Evolutionary conservation across 352 stramenopile genomes (phyloP).

Genomic region (Phytophthora capsici): DNA sequence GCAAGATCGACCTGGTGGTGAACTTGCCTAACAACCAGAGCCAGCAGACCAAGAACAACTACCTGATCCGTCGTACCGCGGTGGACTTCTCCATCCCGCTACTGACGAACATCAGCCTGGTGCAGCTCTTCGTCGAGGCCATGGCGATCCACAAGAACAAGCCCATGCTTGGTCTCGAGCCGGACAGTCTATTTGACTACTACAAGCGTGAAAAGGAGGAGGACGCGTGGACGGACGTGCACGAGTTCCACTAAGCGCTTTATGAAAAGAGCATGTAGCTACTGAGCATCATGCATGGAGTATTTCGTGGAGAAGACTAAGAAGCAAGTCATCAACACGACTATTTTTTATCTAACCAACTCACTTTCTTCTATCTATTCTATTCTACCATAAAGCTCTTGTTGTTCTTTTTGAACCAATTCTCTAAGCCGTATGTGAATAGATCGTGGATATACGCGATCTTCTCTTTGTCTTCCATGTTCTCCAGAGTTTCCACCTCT

Average conservation of each 20-base stretch:
- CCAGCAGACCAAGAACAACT: conserved; percentile 93
- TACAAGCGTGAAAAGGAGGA: conserved; percentile 94
- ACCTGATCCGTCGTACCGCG: conserved; percentile 92
- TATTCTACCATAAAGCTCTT: conserved; percentile 24
- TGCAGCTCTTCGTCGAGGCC: conserved; percentile 93
- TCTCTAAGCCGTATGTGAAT: conserved; percentile 51
- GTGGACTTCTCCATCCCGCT: conserved; percentile 94
- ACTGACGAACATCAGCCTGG: conserved; percentile 92
- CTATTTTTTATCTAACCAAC: conserved; percentile 28
- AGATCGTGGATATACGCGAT: conserved; percentile 46
- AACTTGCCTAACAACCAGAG: conserved; percentile 92
- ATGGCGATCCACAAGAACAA: conserved; percentile 94
- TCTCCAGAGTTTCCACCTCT: conserved; percentile 45
- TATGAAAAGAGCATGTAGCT: conserved; percentile 15
- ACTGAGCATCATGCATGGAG: conserved; percentile 22
- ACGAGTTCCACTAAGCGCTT: conserved; percentile 95
- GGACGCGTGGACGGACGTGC: conserved; percentile 94
- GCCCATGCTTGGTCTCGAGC: conserved; percentile 93
- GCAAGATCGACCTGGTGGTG: conserved; percentile 95
- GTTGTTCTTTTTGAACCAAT: conserved; percentile 64
- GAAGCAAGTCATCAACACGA: conserved; percentile 34
- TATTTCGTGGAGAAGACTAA: conserved; percentile 29
- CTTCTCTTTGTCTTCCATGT: conserved; percentile 45
- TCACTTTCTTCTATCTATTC: neutral
- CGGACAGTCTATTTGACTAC: conserved; percentile 97